A percentile compares a stretch with the other conserved stretches of the same genome.
These are phyloP conservation scores for Peribolospora baueri DNA, from an alignment of 768 basidiomycete species.

Conservation along the genomic window DNA sequence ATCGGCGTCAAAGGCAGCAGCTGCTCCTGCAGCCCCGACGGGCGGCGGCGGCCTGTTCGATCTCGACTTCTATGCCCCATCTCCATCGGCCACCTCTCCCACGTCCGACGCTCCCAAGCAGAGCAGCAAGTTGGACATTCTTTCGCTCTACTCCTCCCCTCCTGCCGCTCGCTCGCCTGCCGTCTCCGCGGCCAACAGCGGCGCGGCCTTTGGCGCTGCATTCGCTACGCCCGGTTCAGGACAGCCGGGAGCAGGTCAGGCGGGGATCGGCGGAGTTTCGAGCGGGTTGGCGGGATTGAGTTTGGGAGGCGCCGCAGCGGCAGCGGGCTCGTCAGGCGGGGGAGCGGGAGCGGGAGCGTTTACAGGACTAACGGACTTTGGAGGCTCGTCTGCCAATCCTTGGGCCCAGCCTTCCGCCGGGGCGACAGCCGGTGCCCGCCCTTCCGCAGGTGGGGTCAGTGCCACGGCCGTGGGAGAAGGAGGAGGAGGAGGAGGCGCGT, in stretches of 20 bases:
- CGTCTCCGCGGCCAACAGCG: background rate
- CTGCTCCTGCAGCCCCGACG: slow-evolving; percentile 2
- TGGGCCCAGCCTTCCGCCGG: background rate
- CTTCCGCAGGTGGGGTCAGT: background rate
- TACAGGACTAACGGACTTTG: background rate
- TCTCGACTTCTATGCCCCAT: slow-evolving; percentile 46
- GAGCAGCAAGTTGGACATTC: slow-evolving; percentile 44
- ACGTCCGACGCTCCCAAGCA: slow-evolving; percentile 20
- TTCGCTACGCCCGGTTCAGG: too few species aligned
- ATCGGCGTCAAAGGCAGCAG: background rate
- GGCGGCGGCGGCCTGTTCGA: slow-evolving; percentile 43
- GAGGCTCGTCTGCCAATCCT: too few species aligned
- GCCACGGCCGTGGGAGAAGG: background rate
- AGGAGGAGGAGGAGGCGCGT: background rate
- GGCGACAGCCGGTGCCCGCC: background rate
- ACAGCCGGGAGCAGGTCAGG: background rate
- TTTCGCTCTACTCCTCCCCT: slow-evolving; percentile 38
- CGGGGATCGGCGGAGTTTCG: background rate
- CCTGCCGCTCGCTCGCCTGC: background rate
- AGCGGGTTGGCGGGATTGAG: slow-evolving; percentile 2
- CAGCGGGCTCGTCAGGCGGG: background rate
- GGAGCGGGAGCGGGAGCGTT: background rate
- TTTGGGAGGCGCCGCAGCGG: background rate
- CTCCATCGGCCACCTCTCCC: background rate
- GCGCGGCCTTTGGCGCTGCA: background rate